Evolutionary conservation across 139 green algal species (phyloP), one percentile per base, ranked within the genome.

Genomic region (Picochlorum sp.): DNA sequence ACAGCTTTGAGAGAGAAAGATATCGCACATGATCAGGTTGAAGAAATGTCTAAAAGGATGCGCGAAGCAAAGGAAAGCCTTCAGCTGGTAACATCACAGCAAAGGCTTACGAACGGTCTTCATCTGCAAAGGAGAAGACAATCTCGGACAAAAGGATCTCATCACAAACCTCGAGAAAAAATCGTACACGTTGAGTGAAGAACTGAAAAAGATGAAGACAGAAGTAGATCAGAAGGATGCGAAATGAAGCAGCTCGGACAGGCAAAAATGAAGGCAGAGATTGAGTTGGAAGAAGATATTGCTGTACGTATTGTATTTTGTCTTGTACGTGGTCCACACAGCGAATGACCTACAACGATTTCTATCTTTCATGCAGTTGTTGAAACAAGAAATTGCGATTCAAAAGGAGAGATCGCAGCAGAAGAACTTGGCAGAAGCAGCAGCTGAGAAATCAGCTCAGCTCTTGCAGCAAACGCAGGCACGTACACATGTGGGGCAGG

Each of bases 241-340:
- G 0, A 20, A 21, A 20, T 54, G 16, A 20, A 21, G 16, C 47
- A 21, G 18, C 47, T 54, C 15, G 18, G 16, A 20, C 47, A 54
- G 47, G 47, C 16, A 20, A 54, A 54, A 54, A 20, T 54, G 16
- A 26, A 20, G n/a, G 47, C n/a, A 54, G 47, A 54, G 47, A 21
- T 21, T 10, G n/a, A 54, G 47, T 54, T 54, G 47, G 47, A 54
- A 21, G 47, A 54, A 21, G 47, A 54, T 20, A 54, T 54, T 54
- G 47, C 16, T 20, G 47, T 54, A 54, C 16, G 47, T 21, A 4
- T 41, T 41, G 7, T 41, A 9, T 11, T 11, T 41, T 9, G 8
- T 10, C 34, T 41, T 41, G 34, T 11, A 41, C 14, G 34, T 41
- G 34, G 7, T 9, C 0, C 5, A 6, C 8, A 41, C 0, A 41